These are phyloP conservation scores for Chaetomium sp. DNA, from an alignment of 2,329 filamentous ascomycete genomes.

Conservation along the genomic window DNA sequence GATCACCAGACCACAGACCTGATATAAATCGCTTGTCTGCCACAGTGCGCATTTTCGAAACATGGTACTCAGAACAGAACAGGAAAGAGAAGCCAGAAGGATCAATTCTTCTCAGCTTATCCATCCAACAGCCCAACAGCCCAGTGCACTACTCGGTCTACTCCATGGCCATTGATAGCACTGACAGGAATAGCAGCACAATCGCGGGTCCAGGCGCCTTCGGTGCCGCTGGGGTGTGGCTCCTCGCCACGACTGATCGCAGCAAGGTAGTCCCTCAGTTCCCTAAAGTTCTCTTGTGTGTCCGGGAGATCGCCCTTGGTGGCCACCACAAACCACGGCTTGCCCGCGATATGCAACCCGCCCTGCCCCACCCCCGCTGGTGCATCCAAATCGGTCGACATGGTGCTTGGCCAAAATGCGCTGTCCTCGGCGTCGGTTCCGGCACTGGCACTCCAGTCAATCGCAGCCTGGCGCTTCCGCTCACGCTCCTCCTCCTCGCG, in stretches of 20 bases:
- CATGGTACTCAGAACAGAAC: too few relatives aligned
- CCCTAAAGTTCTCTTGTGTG: slow-evolving; percentile 70
- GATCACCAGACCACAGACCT: too few relatives aligned
- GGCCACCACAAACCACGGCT: slow-evolving; percentile 94
- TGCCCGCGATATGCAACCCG: slow-evolving; percentile 73
- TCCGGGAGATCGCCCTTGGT: slow-evolving; percentile 82
- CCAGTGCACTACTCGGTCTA: slow-evolving; percentile 67
- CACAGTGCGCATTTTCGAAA: too few relatives aligned
- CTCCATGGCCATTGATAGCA: slow-evolving; percentile 79
- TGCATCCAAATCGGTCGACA: slow-evolving; percentile 27
- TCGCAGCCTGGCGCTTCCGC: slow-evolving; percentile 49
- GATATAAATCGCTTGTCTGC: too few relatives aligned
- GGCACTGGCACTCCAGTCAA: slow-evolving; percentile 55
- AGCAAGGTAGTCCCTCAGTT: slow-evolving; percentile 64
- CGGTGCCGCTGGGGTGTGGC: slow-evolving; percentile 65
- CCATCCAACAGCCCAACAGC: slow-evolving; percentile 61
- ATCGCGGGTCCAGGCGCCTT: slow-evolving; percentile 52
- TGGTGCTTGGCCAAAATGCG: slow-evolving; percentile 15
- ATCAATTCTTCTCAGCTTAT: slow-evolving; percentile 9
- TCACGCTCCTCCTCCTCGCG: slow-evolving; percentile 66
- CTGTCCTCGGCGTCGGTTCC: slow-evolving; percentile 23
- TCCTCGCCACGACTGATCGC: slow-evolving; percentile 55
- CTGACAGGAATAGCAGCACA: slow-evolving; percentile 76
- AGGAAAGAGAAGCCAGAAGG: too few relatives aligned
- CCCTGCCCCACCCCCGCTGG: slow-evolving; percentile 28